These are phyloP conservation scores for Poa annua DNA, from an alignment of 176 grass and related monocot species.

Conservation along the genomic window DNA sequence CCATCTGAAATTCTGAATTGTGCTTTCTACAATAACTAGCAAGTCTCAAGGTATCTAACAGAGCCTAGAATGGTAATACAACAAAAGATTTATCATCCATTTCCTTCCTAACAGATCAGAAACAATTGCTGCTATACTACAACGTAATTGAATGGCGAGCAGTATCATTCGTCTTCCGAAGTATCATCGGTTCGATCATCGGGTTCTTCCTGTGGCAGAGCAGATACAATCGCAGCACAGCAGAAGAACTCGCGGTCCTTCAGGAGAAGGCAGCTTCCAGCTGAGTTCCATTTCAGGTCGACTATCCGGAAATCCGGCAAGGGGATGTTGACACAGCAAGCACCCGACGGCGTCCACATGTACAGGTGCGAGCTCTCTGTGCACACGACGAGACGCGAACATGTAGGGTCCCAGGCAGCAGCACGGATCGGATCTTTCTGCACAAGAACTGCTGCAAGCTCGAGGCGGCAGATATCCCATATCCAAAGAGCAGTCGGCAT, in stretches of 20 bases:
- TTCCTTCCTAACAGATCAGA: constrained; percentile 16
- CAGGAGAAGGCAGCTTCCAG: constrained; percentile 76
- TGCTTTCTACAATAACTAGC: constrained; percentile 35
- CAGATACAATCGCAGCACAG: constrained; percentile 68
- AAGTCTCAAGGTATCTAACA: background rate
- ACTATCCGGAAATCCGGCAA: constrained; percentile 63
- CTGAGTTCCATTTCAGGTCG: constrained; percentile 88
- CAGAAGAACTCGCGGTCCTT: constrained; percentile 88
- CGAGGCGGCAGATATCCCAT: constrained; percentile 93
- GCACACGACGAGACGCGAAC: constrained; percentile 65
- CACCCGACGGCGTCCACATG: constrained; percentile 81
- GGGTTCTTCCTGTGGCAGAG: constrained; percentile 55
- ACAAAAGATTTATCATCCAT: constrained; percentile 22
- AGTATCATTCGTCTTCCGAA: constrained; percentile 61
- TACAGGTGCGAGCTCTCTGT: constrained; percentile 80
- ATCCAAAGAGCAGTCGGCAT: constrained; percentile 94
- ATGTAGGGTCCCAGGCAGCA: constrained; percentile 84
- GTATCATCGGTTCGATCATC: constrained; percentile 50
- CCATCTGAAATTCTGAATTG: background rate
- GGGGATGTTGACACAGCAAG: constrained; percentile 77
- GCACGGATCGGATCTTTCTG: constrained; percentile 92
- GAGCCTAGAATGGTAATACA: background rate
- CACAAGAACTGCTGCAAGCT: constrained; percentile 81
- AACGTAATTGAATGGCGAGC: constrained; percentile 6
- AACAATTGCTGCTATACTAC: constrained; percentile 39